Conservation (phyloP, 306 rosid species). For the Quercus robur region DNA sequence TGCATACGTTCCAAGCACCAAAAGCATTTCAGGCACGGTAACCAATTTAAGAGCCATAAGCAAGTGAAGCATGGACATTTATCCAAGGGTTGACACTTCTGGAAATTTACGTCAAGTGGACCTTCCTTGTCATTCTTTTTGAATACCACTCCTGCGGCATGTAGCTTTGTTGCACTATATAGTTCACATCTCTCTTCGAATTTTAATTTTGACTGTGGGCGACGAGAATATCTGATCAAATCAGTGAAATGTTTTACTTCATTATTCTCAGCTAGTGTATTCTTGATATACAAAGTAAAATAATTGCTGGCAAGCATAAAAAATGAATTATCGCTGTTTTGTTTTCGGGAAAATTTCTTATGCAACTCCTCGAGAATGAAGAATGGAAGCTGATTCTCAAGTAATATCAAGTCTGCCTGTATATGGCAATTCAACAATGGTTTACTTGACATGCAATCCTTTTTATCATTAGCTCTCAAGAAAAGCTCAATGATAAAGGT, state of each 20-base stretch:
- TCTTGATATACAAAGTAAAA: no score
- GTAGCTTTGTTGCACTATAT: neutral
- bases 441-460: no score
- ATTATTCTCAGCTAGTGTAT: no score
- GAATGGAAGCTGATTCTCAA: no score
- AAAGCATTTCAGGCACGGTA: neutral
- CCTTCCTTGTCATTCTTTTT: neutral
- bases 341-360: no score
- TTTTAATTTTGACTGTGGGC: neutral
- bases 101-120: neutral
- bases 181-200: fast-evolving
- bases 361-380: no score
- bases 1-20: neutral
- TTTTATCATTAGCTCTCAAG: no score
- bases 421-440: constrained; percentile 9
- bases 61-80: neutral
- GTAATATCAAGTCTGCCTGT: no score
- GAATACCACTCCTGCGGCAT: constrained; percentile 3
- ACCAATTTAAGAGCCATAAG: neutral
- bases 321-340: no score
- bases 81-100: neutral
- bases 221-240: neutral
- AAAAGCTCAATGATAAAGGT: constrained; percentile 13
- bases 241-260: neutral
- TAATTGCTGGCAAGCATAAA: no score